Percentiles rank a stretch among this genome's conserved stretches.
phyloP scores from a whole-genome alignment of 805 yeast genomes.

The Candida argentea region DNA sequence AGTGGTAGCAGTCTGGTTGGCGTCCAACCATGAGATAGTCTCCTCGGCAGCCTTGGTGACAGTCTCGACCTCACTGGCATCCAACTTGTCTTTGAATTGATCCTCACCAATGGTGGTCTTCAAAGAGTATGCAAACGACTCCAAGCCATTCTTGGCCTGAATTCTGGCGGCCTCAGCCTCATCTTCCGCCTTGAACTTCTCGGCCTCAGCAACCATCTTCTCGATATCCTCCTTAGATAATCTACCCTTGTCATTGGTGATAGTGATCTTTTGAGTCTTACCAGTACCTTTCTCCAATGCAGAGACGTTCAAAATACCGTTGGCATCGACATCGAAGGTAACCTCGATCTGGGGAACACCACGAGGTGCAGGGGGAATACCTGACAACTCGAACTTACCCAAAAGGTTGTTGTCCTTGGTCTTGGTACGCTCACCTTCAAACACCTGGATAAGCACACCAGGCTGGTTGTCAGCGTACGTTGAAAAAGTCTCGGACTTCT shows the following conservation, averaged over 20 bases:
- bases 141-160: conserved; percentile 89
- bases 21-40: conserved; percentile 86
- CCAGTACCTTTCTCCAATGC: conserved; percentile 98
- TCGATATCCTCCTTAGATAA: conserved; percentile 95
- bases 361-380: conserved; percentile 98
- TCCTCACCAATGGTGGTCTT: conserved; percentile 61
- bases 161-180: conserved; percentile 91
- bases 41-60: conserved; percentile 76
- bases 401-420: conserved; percentile 92
- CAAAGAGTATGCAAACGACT: conserved; percentile 89
- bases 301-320: conserved; percentile 93
- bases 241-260: conserved; percentile 98
- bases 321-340: conserved; percentile 93
- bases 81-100: conserved; percentile 33
- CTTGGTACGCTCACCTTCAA: conserved; percentile 96
- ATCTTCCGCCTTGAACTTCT: conserved; percentile 94
- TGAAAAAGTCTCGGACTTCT: conserved; percentile 94
- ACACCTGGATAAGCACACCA: conserved; percentile 95
- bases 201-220: conserved; percentile 96
- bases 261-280: conserved; percentile 92
- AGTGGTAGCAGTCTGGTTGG: conserved; percentile 82
- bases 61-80: conserved; percentile 55
- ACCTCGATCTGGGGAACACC: conserved; percentile 98
- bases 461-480: conserved; percentile 98
- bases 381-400: conserved; percentile 94